These are phyloP conservation scores for Cryptosporidium sp. DNA, from an alignment of 169 alveolate species.

Conservation along the genomic window DNA sequence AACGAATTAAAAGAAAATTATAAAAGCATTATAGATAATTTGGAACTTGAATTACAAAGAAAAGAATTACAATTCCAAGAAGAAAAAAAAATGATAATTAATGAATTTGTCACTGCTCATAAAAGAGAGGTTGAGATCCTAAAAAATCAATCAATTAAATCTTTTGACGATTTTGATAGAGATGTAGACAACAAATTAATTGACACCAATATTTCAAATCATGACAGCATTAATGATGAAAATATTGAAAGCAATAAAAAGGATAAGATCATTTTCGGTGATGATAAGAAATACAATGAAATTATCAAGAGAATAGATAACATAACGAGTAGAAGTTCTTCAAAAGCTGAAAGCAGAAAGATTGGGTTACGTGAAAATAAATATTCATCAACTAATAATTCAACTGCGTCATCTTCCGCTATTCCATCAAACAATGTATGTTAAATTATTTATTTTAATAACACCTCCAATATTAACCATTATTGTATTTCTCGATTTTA, in stretches of 20 bases:
- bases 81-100: constrained; percentile 48
- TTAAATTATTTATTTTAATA: constrained; percentile 8
- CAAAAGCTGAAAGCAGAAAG: constrained; percentile 12
- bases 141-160: constrained; percentile 18
- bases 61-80: constrained; percentile 61
- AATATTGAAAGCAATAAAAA: constrained; percentile 1
- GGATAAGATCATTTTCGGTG: constrained; percentile 5
- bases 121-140: constrained; percentile 39
- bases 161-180: neutral
- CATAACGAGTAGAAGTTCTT: constrained; percentile 33
- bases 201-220: neutral
- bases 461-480: neutral
- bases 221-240: neutral
- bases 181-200: neutral
- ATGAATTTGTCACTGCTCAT: constrained; percentile 55
- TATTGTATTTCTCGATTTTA: neutral
- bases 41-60: constrained; percentile 55
- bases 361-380: neutral
- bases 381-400: neutral
- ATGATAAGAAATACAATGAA: constrained; percentile 24
- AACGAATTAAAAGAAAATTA: constrained; percentile 59
- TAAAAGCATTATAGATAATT: constrained; percentile 31
- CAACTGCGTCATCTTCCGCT: constrained; percentile 58
- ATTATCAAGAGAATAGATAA: constrained; percentile 59
- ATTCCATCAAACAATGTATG: constrained; percentile 65